phyloP scores from a whole-genome alignment of 1,284 basidiomycete species.

The Filobasidium uniguttulatum region DNA sequence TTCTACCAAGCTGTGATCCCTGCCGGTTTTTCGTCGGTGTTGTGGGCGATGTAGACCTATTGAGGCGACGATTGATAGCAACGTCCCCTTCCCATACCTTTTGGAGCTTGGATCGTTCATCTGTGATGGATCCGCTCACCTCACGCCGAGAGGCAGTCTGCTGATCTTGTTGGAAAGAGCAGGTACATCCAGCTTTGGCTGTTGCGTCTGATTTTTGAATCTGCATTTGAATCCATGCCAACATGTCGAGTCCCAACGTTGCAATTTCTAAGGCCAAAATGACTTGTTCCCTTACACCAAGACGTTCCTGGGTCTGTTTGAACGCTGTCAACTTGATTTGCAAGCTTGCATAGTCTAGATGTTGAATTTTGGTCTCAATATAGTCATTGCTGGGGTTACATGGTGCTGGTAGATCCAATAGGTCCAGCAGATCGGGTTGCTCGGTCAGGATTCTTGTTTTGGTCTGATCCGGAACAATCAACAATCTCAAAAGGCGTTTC shows the following conservation, averaged over 20 bases:
- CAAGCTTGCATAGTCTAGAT: slow-evolving; percentile 6
- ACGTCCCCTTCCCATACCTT: too few species aligned
- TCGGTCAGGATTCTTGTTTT: slow-evolving; percentile 1
- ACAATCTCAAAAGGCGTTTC: slow-evolving; percentile 5
- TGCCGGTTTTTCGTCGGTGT: too few species aligned
- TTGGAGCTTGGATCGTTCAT: too few species aligned
- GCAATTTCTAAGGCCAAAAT: slow-evolving; percentile 9
- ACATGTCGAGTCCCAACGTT: slow-evolving; percentile 9
- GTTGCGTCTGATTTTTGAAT: background rate
- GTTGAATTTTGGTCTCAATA: slow-evolving; percentile 6
- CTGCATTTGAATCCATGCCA: background rate
- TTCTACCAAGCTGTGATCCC: too few species aligned
- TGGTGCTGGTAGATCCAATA: slow-evolving; percentile 2
- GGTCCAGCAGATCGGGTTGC: slow-evolving; percentile 1
- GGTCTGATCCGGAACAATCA: slow-evolving; percentile 3
- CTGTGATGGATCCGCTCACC: too few species aligned
- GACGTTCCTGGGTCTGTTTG: slow-evolving; percentile 1
- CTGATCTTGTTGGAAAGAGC: too few species aligned
- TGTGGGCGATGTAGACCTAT: too few species aligned
- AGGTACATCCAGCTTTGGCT: too few species aligned
- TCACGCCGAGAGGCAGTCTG: too few species aligned
- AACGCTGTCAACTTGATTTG: slow-evolving; percentile 7
- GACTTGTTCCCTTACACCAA: slow-evolving; percentile 6
- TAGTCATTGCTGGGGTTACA: background rate
- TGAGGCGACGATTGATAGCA: too few species aligned